Evolutionary conservation across 2,329 filamentous ascomycete genomes (phyloP).

Genomic region (Aspergillus alliaceus): DNA sequence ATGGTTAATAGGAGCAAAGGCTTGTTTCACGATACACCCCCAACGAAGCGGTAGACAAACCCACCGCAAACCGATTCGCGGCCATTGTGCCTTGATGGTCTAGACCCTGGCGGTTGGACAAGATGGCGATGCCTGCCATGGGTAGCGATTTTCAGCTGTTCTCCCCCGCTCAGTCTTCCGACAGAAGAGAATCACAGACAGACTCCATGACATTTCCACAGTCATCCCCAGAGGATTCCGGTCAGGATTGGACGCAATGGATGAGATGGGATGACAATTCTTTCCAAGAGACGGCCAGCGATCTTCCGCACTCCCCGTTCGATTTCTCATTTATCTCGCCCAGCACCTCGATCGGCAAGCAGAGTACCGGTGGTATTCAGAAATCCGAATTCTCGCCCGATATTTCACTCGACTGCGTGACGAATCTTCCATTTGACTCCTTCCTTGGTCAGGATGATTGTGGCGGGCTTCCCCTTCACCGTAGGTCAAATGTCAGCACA

Average conservation of each 20-base stretch:
- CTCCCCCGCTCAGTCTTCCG: conserved; percentile 23
- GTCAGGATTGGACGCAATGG: conserved; percentile 47
- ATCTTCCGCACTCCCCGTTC: conserved; percentile 23
- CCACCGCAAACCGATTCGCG: neutral
- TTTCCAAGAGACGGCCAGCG: conserved; percentile 29
- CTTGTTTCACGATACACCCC: neutral
- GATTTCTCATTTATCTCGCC: conserved; percentile 28
- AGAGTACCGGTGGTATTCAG: conserved; percentile 18
- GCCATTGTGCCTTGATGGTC: conserved; percentile 16
- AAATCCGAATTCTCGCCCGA: conserved; percentile 30
- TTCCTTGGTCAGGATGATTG: conserved; percentile 9
- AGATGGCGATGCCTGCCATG: conserved; percentile 26
- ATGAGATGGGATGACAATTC: conserved; percentile 46
- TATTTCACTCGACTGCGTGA: conserved; percentile 29
- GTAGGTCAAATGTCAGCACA: conserved; percentile 3
- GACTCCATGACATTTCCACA: conserved; percentile 20
- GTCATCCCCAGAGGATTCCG: conserved; percentile 26
- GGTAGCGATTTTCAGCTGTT: conserved; percentile 37
- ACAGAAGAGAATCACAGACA: conserved; percentile 19
- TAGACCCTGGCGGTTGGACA: conserved; percentile 15
- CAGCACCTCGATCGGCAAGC: conserved; percentile 23
- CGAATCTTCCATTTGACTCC: conserved; percentile 26
- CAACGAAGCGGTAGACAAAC: neutral
- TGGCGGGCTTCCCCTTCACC: conserved; percentile 1
- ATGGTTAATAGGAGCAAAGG: conserved; percentile 3